phyloP scores from a whole-genome alignment of 1,139 yeast genomes.

The Hemisphaericaspora subhashii region DNA sequence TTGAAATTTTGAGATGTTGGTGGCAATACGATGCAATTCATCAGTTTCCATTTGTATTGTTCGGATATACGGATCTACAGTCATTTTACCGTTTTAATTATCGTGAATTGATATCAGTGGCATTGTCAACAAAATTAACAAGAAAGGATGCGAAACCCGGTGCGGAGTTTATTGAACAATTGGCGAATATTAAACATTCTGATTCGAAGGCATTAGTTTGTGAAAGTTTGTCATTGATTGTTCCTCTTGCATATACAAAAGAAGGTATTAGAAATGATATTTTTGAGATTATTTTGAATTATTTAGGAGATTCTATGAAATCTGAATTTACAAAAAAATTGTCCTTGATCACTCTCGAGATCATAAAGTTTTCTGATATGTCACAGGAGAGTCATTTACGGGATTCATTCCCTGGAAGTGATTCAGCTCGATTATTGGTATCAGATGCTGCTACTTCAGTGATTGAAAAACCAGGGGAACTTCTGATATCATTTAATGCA shows the following conservation, averaged over 20 bases:
- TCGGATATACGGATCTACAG: slow-evolving; percentile 28
- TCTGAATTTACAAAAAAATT: slow-evolving; percentile 19
- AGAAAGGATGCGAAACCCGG: background rate
- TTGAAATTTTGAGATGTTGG: slow-evolving; percentile 45
- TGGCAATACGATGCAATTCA: slow-evolving; percentile 28
- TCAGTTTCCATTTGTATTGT: slow-evolving; percentile 39
- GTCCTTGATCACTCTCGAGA: slow-evolving; percentile 22
- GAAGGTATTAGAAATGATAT: slow-evolving; percentile 43
- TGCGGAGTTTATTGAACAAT: slow-evolving; percentile 17
- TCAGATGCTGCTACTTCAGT: slow-evolving; percentile 7
- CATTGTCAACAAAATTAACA: slow-evolving; percentile 22
- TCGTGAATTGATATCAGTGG: slow-evolving; percentile 36
- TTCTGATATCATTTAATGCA: slow-evolving; percentile 27
- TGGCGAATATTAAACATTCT: slow-evolving; percentile 17
- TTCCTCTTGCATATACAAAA: slow-evolving; percentile 48
- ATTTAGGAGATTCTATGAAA: slow-evolving; percentile 17
- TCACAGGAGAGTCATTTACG: slow-evolving; percentile 24
- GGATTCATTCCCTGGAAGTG: slow-evolving; percentile 13
- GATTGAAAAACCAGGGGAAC: slow-evolving; percentile 9
- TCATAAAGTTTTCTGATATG: slow-evolving; percentile 42
- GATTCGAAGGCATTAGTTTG: slow-evolving; percentile 22
- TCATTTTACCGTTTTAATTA: slow-evolving; percentile 31
- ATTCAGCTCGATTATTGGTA: slow-evolving; percentile 13
- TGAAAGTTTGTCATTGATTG: slow-evolving; percentile 34
- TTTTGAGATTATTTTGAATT: slow-evolving; percentile 20